These are phyloP conservation scores for Coemansia sp. DNA, from an alignment of 192 early-diverging fungal genomes.

Conservation along the genomic window DNA sequence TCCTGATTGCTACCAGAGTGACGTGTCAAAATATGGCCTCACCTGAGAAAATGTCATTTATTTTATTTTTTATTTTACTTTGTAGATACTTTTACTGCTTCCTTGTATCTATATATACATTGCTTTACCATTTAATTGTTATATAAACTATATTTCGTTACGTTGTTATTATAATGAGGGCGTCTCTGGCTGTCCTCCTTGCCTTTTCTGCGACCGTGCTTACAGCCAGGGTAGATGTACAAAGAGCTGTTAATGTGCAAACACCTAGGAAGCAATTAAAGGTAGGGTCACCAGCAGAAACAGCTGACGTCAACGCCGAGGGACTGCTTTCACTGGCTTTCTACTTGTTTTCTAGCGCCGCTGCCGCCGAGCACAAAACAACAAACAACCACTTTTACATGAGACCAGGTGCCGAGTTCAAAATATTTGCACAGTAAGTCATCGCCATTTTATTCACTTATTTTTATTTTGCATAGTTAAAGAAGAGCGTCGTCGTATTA, in stretches of 20 bases:
- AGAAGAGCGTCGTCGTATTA: background rate
- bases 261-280: background rate
- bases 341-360: slow-evolving; percentile 8
- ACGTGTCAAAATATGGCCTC: too few species aligned
- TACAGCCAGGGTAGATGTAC: background rate
- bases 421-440: slow-evolving; percentile 55
- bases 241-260: background rate
- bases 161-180: background rate
- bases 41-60: too few species aligned
- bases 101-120: slow-evolving; percentile 1
- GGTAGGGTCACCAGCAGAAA: background rate
- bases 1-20: too few species aligned
- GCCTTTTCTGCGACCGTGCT: background rate
- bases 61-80: background rate
- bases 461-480: background rate
- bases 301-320: background rate
- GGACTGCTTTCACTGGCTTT: slow-evolving; percentile 20
- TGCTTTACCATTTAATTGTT: background rate
- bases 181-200: background rate
- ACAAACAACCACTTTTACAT: slow-evolving; percentile 5
- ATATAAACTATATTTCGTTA: background rate
- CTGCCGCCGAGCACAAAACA: background rate
- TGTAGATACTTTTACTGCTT: slow-evolving; percentile 5
- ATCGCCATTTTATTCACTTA: background rate
- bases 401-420: slow-evolving; percentile 43